A percentile compares a stretch with the other conserved stretches of the same genome.
phyloP scores from a whole-genome alignment of 1,284 basidiomycete species.

The Ceratobasidium sp. region DNA sequence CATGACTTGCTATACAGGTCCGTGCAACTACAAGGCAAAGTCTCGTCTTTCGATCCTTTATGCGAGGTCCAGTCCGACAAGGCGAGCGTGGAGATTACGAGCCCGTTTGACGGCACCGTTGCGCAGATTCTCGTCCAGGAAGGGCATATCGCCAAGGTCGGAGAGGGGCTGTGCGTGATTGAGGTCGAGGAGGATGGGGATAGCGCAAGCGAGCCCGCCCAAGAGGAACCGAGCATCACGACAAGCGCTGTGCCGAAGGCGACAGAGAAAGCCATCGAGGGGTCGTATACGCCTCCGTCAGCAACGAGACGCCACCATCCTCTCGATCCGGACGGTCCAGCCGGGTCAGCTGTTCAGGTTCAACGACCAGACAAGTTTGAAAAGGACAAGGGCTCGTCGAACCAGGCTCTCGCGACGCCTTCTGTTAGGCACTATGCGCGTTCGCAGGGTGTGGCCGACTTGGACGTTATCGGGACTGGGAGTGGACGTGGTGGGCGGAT shows the following conservation, averaged over 20 bases:
- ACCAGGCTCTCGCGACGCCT: slow-evolving; percentile 73
- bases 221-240: slow-evolving; percentile 33
- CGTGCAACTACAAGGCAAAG: slow-evolving; percentile 66
- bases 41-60: slow-evolving; percentile 85
- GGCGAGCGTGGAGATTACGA: slow-evolving; percentile 92
- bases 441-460: slow-evolving; percentile 68
- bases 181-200: slow-evolving; percentile 73
- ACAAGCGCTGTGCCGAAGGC: slow-evolving; percentile 19
- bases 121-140: slow-evolving; percentile 79
- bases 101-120: slow-evolving; percentile 84
- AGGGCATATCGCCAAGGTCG: slow-evolving; percentile 89
- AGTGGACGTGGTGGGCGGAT: slow-evolving; percentile 81
- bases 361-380: slow-evolving; percentile 41
- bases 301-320: slow-evolving; percentile 64
- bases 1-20: slow-evolving; percentile 34
- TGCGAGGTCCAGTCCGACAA: slow-evolving; percentile 97
- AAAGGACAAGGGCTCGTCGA: slow-evolving; percentile 38
- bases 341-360: slow-evolving; percentile 52
- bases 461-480: slow-evolving; percentile 69
- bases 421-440: slow-evolving; percentile 82
- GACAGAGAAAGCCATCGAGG: slow-evolving; percentile 43
- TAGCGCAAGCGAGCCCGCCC: slow-evolving; percentile 7
- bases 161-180: slow-evolving; percentile 83
- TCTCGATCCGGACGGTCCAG: slow-evolving; percentile 65
- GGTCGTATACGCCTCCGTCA: slow-evolving; percentile 37